Evolutionary conservation across 495 filamentous ascomycete species (phyloP), one percentile per base, ranked within the genome.

Genomic region (Neurospora intermedia): DNA sequence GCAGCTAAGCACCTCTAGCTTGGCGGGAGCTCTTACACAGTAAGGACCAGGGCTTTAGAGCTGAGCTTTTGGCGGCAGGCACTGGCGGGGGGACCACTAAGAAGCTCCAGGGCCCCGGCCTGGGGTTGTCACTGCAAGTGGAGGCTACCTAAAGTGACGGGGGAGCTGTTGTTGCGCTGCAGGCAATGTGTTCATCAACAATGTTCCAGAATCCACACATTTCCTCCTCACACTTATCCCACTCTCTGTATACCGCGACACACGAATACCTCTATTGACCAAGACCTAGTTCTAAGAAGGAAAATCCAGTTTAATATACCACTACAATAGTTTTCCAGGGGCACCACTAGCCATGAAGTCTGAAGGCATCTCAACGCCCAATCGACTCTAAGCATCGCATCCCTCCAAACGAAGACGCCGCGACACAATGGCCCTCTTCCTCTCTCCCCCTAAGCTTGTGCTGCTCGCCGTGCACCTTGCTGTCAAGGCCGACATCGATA

Each of bases 381-480:
- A 41, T 23, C 41, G 70, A 72, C 11, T 70, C 39, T 23, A 35
- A 69, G 16, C 4, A 66, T 31, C 20, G 11, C n/a, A 59, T 59
- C 23, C 20, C 48, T 23, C 20, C 48, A 59, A 59, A 66, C 54
- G 54, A 66, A 35, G 15, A 62, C 27, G 18, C 20, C 73, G 39
- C 69, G 46, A 81, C 74, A 81, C 74, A 72, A 86, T 85, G 84
- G 77, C 54, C 54, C 73, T 82, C 41, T 75, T 81, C 23, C 86
- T 89, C 39, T 89, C 89, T 11, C 79, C 87, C 23, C 83, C 88
- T n/a, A 88, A 91, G 77, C 86, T 85, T 38, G 81, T 90, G 45
- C 82, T 93, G 69, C 87, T 93, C 62, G 89, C 91, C 35, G 87
- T 87, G 69, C 86, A 90, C 75, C 85, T 88, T 72, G 87, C 90